Evolutionary conservation across 441 rosid genomes (phyloP), one percentile per base, ranked within the genome.

Genomic region (Aleurites moluccanus): DNA sequence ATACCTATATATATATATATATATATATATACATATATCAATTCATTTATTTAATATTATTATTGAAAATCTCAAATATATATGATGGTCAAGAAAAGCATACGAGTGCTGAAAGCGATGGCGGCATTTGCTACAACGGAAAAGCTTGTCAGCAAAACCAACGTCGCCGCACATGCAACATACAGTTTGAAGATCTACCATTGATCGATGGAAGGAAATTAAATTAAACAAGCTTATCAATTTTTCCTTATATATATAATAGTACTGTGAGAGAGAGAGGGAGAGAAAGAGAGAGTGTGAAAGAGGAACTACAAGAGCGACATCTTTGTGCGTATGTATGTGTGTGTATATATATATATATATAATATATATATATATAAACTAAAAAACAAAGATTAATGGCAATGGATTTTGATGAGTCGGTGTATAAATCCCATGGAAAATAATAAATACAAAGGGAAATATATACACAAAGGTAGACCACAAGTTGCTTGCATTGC

Each of bases 151-250:
- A 23, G 94, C 80, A 83, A 94, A 94, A 60, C 99, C 98, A n/a
- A 94, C 91, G 85, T 94, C 99, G 82, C 99, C 99, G 86, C 99
- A 94, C 98, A 94, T 88, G 93, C 95, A 91, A 83, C 97, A 94
- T 11, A 93, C 89, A 33, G 86, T 83, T 69, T 87, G 91, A 63
- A 82, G 81, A 87, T 93, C 98, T 83, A 88, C 94, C 97, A 91
- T 90, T 78, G 80, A 72, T 75, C 73, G 42, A 38, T 59, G 55
- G 15, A 61, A 67, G 2, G 18, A n/a, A 38, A 38, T 38, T 38
- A 6, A 38, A 38, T 6, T 38, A 38, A 38, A 38, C 40, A 38
- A 50, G 73, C 9, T 56, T 38, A 42, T 55, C 45, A 66, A 27
- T n/a, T 74, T 66, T 25, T 35, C 45, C 45, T 64, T 42, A 25